Base-by-base conservation (phyloP, 805 yeast genomes). In the Kuraishia hungarica region DNA sequence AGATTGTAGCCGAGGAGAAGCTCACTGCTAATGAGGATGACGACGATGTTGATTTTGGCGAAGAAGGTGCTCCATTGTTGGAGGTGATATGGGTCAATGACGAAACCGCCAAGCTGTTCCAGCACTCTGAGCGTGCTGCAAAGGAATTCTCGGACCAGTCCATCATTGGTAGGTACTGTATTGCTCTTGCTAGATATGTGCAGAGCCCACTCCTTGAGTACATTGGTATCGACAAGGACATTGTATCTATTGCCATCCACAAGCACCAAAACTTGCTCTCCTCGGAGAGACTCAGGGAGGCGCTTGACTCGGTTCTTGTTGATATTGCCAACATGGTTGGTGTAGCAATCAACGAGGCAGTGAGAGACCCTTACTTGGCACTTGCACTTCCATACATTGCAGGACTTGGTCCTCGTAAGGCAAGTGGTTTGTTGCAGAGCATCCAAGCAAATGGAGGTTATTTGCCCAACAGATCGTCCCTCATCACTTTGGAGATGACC, bases 361-460 rank as follows among this genome's bases (percentile, higher is more conserved):
- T 90, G 5, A 76, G 90, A 57, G 88, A 87, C 55, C 75, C 83
- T 1, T 88, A 89, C 63, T 71, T 82, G 57, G 89, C 96, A 2
- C 80, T 81, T 39, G 70, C 83, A 53, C 74, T 94, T 58, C 94
- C 84, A 29, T 94, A 80, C 65, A 81, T 94, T 53, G 82, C 96
- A 8, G 99, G 99, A 23, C 77, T 94, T 57, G 99, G 99, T 49
- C 96, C 96, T 53, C 85, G 99, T 73, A 94, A 94, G 69, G 93
- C 98, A 0, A 79, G 87, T 26, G 96, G 96, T 51, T 77, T 94
- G 57, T 66, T 93, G 50, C 88, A 91, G 68, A 89, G 88, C 48
- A 83, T 94, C 59, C 90, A 87, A 64, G 75, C 77, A 58, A 72
- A 74, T 65, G 86, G 96, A 62, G 81, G 93, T 11, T 75, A 79